These are phyloP conservation scores for Mycena haematopus DNA, from an alignment of 768 basidiomycete genomes.

Conservation along the genomic window DNA sequence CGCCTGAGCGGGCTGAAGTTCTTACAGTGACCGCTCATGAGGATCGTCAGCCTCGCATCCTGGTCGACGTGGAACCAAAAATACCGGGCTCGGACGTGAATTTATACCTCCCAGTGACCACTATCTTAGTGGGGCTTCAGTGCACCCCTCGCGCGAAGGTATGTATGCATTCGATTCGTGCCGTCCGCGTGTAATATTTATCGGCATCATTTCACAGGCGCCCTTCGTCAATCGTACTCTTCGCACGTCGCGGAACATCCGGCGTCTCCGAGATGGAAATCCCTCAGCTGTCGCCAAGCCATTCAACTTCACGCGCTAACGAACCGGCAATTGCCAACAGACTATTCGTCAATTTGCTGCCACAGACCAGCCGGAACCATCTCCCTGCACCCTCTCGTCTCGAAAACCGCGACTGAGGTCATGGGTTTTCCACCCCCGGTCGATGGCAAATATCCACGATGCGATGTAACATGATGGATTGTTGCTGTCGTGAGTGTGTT, in stretches of 20 bases:
- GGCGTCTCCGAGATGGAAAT: too few species aligned
- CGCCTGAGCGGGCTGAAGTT: conserved; percentile 32
- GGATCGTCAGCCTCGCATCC: conserved; percentile 30
- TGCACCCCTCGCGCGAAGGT: conserved; percentile 8
- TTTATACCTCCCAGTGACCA: conserved; percentile 34
- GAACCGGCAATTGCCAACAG: conserved; percentile 1
- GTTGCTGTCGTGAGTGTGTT: conserved; percentile 35
- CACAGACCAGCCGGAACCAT: conserved; percentile 30
- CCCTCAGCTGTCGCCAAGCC: too few species aligned
- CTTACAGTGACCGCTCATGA: conserved; percentile 34
- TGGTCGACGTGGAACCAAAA: conserved; percentile 30
- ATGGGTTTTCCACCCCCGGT: conserved; percentile 32
- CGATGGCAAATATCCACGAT: conserved; percentile 29
- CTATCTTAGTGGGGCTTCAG: conserved; percentile 15
- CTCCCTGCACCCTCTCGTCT: neutral
- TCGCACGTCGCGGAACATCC: neutral
- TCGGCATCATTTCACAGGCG: conserved; percentile 16
- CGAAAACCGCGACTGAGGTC: conserved; percentile 28
- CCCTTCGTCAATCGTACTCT: conserved; percentile 12
- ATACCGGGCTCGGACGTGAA: conserved; percentile 22
- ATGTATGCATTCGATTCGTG: conserved; percentile 6
- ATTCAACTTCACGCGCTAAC: neutral
- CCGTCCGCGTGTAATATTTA: neutral
- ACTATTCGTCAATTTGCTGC: conserved; percentile 31
- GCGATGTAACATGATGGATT: conserved; percentile 32